A percentile compares a stretch with the other conserved stretches of the same genome.
Evolutionary conservation across 2,329 filamentous ascomycete genomes (phyloP).

Genomic region (Aspergillus ibericus): DNA sequence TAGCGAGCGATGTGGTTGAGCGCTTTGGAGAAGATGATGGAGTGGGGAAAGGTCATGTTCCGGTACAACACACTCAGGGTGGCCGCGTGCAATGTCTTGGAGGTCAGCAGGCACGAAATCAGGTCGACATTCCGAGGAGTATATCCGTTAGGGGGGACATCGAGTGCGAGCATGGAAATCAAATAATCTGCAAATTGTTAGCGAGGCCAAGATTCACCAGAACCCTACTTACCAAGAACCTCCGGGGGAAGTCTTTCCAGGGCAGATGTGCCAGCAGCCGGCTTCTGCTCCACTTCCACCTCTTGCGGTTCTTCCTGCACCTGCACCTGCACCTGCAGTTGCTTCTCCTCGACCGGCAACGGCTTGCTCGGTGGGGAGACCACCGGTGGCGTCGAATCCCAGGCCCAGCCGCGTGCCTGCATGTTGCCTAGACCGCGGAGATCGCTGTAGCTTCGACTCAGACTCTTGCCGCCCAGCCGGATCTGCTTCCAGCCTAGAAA

Average conservation of each 20-base stretch:
- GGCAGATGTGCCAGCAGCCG: conserved; percentile 44
- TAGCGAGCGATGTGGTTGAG: conserved; percentile 67
- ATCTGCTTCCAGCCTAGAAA: conserved; percentile 49
- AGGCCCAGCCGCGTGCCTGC: conserved; percentile 44
- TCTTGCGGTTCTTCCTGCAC: conserved; percentile 12
- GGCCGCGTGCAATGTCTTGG: conserved; percentile 69
- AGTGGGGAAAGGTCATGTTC: conserved; percentile 80
- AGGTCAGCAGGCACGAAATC: conserved; percentile 73
- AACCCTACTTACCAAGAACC: conserved; percentile 62
- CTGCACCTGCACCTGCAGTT: background rate
- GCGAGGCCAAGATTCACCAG: conserved; percentile 1
- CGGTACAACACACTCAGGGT: conserved; percentile 75
- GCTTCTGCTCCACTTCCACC: conserved; percentile 15
- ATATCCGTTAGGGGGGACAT: conserved; percentile 73
- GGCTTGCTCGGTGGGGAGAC: conserved; percentile 18
- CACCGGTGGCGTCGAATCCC: conserved; percentile 35
- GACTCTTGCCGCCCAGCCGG: conserved; percentile 42
- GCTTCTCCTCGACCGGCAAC: conserved; percentile 13
- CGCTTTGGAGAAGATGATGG: conserved; percentile 79
- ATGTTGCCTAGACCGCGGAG: conserved; percentile 37
- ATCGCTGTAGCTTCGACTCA: conserved; percentile 48
- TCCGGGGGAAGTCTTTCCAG: conserved; percentile 70
- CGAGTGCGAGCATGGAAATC: conserved; percentile 71
- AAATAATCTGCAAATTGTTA: conserved; percentile 59
- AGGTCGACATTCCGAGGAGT: conserved; percentile 75